Conservation (phyloP, 169 alveolate genomes). For the Babesia sp. region DNA sequence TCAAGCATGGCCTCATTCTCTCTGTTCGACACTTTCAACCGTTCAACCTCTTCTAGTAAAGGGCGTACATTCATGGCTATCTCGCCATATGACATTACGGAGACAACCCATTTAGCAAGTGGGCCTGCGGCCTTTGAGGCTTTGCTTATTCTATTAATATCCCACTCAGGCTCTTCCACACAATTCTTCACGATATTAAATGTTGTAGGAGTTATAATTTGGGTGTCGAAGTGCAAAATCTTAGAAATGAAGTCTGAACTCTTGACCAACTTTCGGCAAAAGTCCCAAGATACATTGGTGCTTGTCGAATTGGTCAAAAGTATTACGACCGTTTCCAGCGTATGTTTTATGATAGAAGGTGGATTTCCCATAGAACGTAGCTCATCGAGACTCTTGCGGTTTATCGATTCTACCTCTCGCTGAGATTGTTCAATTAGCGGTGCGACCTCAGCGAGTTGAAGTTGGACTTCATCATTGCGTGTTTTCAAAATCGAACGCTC, state of each 20-base stretch:
- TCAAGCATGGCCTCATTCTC: conserved; percentile 84
- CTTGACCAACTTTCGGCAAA: conserved; percentile 86
- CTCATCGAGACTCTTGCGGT: conserved; percentile 84
- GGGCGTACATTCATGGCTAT: conserved; percentile 92
- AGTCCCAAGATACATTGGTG: conserved; percentile 91
- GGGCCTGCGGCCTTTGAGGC: conserved; percentile 98
- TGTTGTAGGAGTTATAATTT: conserved; percentile 79
- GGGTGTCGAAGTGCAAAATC: conserved; percentile 86
- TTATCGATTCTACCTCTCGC: conserved; percentile 90
- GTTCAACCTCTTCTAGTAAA: conserved; percentile 89
- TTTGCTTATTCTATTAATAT: conserved; percentile 86
- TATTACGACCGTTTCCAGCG: conserved; percentile 92
- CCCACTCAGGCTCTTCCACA: conserved; percentile 89
- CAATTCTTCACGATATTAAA: conserved; percentile 72
- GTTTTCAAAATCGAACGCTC: conserved; percentile 85
- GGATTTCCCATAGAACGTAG: conserved; percentile 92
- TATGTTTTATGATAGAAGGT: conserved; percentile 92
- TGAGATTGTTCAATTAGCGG: conserved; percentile 94
- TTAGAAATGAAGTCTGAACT: conserved; percentile 88
- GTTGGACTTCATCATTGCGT: conserved; percentile 85
- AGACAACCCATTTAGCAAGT: conserved; percentile 93
- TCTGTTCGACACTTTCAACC: conserved; percentile 83
- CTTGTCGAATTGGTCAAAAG: conserved; percentile 74
- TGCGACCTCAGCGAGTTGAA: conserved; percentile 92
- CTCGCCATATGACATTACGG: conserved; percentile 84